A percentile compares a stretch with the other conserved stretches of the same genome.
phyloP scores from a whole-genome alignment of 805 yeast genomes.

The Diddensiella caesifluorescens region DNA sequence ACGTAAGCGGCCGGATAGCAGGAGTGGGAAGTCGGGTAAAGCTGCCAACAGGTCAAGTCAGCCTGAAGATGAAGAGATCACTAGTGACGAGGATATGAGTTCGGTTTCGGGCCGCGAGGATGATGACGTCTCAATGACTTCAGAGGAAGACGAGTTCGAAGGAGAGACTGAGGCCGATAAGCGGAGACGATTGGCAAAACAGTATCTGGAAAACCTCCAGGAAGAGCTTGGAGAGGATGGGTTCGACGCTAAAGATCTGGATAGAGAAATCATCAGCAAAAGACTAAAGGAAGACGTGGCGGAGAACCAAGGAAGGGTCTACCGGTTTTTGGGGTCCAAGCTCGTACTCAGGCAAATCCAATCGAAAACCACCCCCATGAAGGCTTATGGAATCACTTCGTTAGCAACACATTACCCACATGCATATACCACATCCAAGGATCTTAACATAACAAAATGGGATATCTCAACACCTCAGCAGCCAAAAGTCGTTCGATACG shows the following conservation, averaged over 20 bases:
- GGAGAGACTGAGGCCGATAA: constrained; percentile 86
- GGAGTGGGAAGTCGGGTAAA: constrained; percentile 4
- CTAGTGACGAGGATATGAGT: constrained; percentile 32
- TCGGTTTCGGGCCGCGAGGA: constrained; percentile 35
- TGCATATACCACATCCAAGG: constrained; percentile 79
- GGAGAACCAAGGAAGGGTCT: constrained; percentile 79
- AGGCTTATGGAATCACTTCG: constrained; percentile 31
- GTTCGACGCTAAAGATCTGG: constrained; percentile 88
- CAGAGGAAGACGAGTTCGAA: constrained; percentile 67
- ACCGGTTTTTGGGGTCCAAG: constrained; percentile 56
- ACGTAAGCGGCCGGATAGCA: constrained; percentile 8
- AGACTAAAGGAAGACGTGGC: constrained; percentile 86
- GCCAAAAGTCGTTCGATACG: constrained; percentile 61
- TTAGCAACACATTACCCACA: constrained; percentile 53
- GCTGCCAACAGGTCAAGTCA: constrained; percentile 19
- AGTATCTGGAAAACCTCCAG: constrained; percentile 76
- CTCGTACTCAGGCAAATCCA: constrained; percentile 37
- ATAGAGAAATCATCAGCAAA: constrained; percentile 74
- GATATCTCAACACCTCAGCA: constrained; percentile 52
- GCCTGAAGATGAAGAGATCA: constrained; percentile 39
- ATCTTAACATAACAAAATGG: constrained; percentile 76
- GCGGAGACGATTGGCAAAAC: constrained; percentile 89
- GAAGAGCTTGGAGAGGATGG: constrained; percentile 42
- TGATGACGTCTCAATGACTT: constrained; percentile 54
- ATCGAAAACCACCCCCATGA: constrained; percentile 11